Evolutionary conservation across 495 filamentous ascomycete genomes (phyloP), one percentile per base, ranked within the genome.

Genomic region (Penicillium canariense): DNA sequence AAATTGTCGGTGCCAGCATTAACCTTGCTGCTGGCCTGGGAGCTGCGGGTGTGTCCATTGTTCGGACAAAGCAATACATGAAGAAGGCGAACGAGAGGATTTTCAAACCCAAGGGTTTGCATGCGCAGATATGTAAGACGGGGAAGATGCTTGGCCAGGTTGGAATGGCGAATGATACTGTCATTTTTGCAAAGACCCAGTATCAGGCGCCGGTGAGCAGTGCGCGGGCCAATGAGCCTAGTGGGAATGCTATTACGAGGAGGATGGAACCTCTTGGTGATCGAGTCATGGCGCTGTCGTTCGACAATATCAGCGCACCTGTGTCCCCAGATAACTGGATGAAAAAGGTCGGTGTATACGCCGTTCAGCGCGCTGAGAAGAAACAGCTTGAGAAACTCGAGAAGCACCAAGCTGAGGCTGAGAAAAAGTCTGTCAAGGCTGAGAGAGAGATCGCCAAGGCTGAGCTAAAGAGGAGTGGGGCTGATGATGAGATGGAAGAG

Each of bases 1-100:
- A 68, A 47, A 48, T 65, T 2, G 52, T 54, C 4, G 38, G 54
- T 25, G 25, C 38, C n/a, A 50, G 59, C 5, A n/a, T 65, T 3
- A 59, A 50, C 14, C 35, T 50, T 15, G 65, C 55, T 1, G 59
- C 65, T 0, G 65, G 61, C 17, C 44, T 61, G 1, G 62, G 59
- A 4, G 26, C 52, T 1, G 40, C 59, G 1, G 59, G 38, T 18
- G 28, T 56, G 0, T 61, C 62, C 15, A 53, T 52, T 31, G 34
- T 54, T 4, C 62, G 65, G 6, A 68, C 60, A 32, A 58, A 61
- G 42, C 46, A 40, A 28, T 68, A 59, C 30, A 20, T 68, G 43
- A 44, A 46, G 31, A 32, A 52, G 2, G 60, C 63, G 4, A 68
- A 68, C 20, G 51, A 60, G 18, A 20, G 28, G 22, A 34, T 64